A percentile compares a stretch with the other conserved stretches of the same genome.
These are phyloP conservation scores for Fremontodendron californicum DNA, from an alignment of 345 rosid genomes.

Conservation along the genomic window DNA sequence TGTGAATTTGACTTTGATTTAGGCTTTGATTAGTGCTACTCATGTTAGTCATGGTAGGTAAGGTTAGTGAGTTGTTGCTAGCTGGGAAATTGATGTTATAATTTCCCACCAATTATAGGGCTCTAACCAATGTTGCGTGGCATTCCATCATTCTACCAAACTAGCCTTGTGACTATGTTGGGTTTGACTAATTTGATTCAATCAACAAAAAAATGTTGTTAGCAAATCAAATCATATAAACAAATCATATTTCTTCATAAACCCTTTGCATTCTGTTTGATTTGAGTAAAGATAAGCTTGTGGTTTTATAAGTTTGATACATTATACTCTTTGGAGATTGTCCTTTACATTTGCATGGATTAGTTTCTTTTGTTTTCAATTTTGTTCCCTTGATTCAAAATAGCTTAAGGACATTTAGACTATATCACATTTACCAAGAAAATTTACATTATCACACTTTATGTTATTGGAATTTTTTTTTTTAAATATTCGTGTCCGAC, in stretches of 20 bases:
- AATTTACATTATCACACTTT: no score
- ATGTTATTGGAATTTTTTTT: no score
- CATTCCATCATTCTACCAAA: not conserved
- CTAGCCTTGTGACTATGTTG: not conserved
- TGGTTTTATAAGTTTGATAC: not conserved
- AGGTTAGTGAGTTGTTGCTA: constrained; percentile 12
- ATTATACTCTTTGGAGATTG: not conserved
- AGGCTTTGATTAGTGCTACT: not conserved
- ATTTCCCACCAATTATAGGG: not conserved
- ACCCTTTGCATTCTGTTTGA: not conserved
- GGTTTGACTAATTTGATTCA: not conserved
- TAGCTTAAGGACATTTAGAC: not conserved
- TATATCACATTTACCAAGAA: not conserved
- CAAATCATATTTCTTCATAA: not conserved
- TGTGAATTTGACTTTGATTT: not conserved
- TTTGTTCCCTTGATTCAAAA: not conserved
- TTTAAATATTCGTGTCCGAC: no score
- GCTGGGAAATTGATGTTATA: constrained; percentile 14
- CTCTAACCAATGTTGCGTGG: constrained; percentile 1
- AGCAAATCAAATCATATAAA: not conserved
- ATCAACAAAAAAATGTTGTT: not conserved
- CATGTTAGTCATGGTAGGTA: not conserved
- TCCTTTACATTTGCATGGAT: not conserved
- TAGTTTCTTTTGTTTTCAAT: not conserved
- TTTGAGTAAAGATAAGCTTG: not conserved